Base-by-base conservation (phyloP, 176 grass and related monocot genomes). In the Elymus sibiricus region DNA sequence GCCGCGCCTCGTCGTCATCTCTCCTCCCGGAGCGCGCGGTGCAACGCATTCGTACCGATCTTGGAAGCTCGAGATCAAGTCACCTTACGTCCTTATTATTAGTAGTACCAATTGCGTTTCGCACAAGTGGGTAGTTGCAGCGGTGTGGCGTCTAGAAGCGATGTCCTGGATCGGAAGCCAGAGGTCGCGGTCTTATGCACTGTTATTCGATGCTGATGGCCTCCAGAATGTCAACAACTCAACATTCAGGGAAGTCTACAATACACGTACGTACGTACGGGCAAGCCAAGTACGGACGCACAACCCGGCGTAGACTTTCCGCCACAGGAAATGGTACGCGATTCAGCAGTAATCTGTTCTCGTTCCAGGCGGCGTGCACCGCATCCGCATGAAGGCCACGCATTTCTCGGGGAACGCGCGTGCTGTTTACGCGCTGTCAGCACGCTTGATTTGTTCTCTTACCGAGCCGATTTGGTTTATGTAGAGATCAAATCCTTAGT, bases 191-290 rank as follows among this genome's bases (percentile, higher is more conserved):
- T 46, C 70, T 13, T 39, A 4, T 70, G 22, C 5, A 22, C 35
- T 70, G 34, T 39, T 24, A 13, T 6, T 40, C 21, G 21, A 71
- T 17, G 25, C 29, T 49, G 43, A 32, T 28, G 61, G 6, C 29
- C 29, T 22, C 25, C 29, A 19, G 61, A 84, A 80, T 74, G 76
- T 80, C 87, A 84, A 29, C 29, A 29, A 29, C 29, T 29, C 29
- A 29, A 56, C 70, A 32, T 22, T 22, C 5, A 16, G 71, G 9
- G 1, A 75, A 28, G 42, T 13, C 28, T 37, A 22, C 29, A 29
- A 29, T 29, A 29, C 15, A 44, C 8, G 37, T 71, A 34, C 8
- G 37, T 71, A 78, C 25, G 67, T 68, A 66, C 12, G 67, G 81
- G 53, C 12, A 14, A 60, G 80, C 40, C 27, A 58, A 17, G 14